Conservation (phyloP, 805 yeast species). For the Spathaspora girioi region DNA sequence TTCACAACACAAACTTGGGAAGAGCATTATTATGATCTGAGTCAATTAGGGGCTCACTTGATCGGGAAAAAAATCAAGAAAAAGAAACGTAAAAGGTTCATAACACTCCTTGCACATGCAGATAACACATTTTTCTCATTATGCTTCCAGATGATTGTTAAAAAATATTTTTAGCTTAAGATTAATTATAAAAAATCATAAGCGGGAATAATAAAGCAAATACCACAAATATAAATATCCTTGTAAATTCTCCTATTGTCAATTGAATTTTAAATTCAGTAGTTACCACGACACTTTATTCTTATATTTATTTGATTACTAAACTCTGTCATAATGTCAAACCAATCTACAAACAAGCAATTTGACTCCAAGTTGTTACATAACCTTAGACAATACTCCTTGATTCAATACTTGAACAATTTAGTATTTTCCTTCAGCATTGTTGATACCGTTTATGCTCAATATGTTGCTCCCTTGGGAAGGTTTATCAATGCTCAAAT, state of each 20-base stretch:
- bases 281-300: too few species aligned
- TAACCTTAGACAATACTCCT: conserved; percentile 30
- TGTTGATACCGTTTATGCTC: conserved; percentile 20
- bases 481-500: conserved; percentile 19
- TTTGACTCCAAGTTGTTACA: conserved; percentile 29
- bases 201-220: not conserved
- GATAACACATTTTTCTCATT: not conserved
- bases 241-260: not conserved
- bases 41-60: not conserved
- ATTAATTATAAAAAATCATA: not conserved
- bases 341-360: conserved; percentile 11
- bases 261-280: not conserved
- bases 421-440: conserved; percentile 23
- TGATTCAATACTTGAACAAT: conserved; percentile 18
- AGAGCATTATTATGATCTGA: too few species aligned
- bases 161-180: not conserved
- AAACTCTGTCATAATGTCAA: not conserved
- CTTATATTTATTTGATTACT: not conserved
- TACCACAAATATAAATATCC: conserved; percentile 2
- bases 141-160: not conserved
- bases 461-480: conserved; percentile 13
- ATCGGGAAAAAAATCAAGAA: not conserved
- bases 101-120: not conserved
- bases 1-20: not conserved
- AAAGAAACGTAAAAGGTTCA: not conserved